Evolutionary conservation across 2,329 filamentous ascomycete genomes (phyloP), one percentile per base, ranked within the genome.

Genomic region (Trichophyton equinum): DNA sequence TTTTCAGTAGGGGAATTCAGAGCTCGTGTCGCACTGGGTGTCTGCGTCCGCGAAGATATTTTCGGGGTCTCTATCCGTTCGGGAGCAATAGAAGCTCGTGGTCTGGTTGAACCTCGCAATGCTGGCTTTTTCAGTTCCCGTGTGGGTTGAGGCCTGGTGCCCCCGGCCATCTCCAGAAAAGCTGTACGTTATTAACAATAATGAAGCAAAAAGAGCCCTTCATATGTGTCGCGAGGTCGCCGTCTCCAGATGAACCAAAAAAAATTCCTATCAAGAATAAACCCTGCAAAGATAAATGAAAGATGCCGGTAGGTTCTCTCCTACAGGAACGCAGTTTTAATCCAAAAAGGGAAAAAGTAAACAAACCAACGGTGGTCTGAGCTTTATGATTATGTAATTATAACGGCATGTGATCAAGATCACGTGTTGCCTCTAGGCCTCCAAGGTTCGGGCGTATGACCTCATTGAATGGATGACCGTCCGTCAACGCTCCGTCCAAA

Each of bases 41-140:
- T 73, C 42, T 79, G 74, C 3, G 87, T 87, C 59, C 81, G 79
- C 22, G 89, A 71, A 6, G 88, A 89, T 53, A 84, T 83, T 62
- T 87, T 82, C 4, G 90, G 89, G 4, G 91, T 92, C 11, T 80
- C 75, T 30, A 86, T 74, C 64, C 81, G 78, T 42, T 82, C 77
- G 66, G 80, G 78, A 18, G 74, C 72, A 42, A 77, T 69, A 25
- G 82, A 80, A 40, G 79, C 81, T 64, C 81, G 77, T 71, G 83
- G 81, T 60, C 68, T 73, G 25, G 76, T 73, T 47, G 79, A 74
- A 66, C 78, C 79, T 60, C 79, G 79, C 72, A 79, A 77, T 62
- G 73, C 77, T 62, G 76, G 73, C 67, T 73, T 81, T 70, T 77
- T 80, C 64, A 75, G 71, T 57, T 79, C 77, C 69, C 75, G 73